phyloP scores from a whole-genome alignment of 1,284 basidiomycete genomes.

The Thelephora terrestris region DNA sequence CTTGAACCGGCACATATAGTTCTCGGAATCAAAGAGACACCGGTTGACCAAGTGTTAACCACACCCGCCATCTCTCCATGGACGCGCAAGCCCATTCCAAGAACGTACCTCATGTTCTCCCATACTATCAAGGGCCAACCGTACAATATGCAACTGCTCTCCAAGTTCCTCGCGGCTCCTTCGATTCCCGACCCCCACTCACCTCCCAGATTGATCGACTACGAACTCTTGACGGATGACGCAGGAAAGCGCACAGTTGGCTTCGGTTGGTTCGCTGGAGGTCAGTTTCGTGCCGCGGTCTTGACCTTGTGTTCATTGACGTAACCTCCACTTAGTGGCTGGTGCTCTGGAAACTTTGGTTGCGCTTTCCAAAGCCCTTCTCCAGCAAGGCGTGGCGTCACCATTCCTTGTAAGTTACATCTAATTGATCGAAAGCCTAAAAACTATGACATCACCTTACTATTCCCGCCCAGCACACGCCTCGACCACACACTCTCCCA shows the following conservation, averaged over 20 bases:
- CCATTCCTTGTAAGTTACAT: conserved; percentile 61
- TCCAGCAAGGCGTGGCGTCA: conserved; percentile 70
- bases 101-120: conserved; percentile 82
- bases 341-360: conserved; percentile 77
- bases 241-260: conserved; percentile 72
- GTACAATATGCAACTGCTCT: conserved; percentile 76
- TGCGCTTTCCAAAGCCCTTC: conserved; percentile 67
- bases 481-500: conserved; percentile 68
- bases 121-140: conserved; percentile 82
- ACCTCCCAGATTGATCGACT: conserved; percentile 64
- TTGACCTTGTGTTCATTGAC: neutral
- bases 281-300: conserved; percentile 28
- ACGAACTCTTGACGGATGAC: conserved; percentile 63
- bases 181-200: conserved; percentile 5
- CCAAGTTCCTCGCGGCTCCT: conserved; percentile 40
- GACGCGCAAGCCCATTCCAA: conserved; percentile 21
- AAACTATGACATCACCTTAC: neutral
- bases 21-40: conserved; percentile 84
- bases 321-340: conserved; percentile 42
- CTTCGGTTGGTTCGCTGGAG: conserved; percentile 85
- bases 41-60: conserved; percentile 50
- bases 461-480: conserved; percentile 46
- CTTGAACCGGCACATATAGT: conserved; percentile 66
- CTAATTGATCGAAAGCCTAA: neutral
- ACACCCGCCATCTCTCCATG: conserved; percentile 26